These are phyloP conservation scores for Picea sitchensis DNA, from an alignment of 75 land plant genomes.

Conservation along the genomic window DNA sequence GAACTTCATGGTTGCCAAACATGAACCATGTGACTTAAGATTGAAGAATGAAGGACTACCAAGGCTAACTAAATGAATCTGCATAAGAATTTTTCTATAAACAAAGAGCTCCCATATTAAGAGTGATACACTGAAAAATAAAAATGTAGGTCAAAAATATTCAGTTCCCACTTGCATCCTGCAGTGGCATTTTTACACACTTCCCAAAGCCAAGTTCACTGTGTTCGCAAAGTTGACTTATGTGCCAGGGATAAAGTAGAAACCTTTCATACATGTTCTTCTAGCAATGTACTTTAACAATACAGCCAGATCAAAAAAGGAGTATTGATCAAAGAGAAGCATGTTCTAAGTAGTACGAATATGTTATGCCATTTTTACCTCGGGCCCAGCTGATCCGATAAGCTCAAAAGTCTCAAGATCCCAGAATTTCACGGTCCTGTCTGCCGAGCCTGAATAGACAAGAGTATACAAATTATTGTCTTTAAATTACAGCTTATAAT, in stretches of 20 bases:
- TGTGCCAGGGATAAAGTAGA: neutral
- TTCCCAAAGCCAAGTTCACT: no score
- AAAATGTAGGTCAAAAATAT: no score
- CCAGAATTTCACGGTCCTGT: slow-evolving; percentile 87
- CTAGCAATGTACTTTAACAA: neutral
- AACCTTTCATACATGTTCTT: neutral
- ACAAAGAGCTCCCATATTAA: no score
- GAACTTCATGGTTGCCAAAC: no score
- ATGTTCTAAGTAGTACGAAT: neutral
- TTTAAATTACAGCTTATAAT: neutral
- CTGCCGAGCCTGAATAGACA: slow-evolving; percentile 73
- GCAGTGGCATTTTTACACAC: no score
- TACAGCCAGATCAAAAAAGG: neutral
- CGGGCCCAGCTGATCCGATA: slow-evolving; percentile 90
- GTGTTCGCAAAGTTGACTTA: no score
- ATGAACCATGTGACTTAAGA: no score
- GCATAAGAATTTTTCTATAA: no score
- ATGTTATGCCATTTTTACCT: slow-evolving; percentile 36
- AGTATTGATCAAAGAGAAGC: neutral
- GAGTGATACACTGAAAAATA: no score
- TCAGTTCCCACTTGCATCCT: no score
- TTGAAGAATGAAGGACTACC: no score
- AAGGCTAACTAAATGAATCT: no score
- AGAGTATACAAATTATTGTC: neutral
- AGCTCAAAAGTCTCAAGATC: slow-evolving; percentile 94